phyloP scores from a whole-genome alignment of 257 asterid species.

The Eustoma russellianum region DNA sequence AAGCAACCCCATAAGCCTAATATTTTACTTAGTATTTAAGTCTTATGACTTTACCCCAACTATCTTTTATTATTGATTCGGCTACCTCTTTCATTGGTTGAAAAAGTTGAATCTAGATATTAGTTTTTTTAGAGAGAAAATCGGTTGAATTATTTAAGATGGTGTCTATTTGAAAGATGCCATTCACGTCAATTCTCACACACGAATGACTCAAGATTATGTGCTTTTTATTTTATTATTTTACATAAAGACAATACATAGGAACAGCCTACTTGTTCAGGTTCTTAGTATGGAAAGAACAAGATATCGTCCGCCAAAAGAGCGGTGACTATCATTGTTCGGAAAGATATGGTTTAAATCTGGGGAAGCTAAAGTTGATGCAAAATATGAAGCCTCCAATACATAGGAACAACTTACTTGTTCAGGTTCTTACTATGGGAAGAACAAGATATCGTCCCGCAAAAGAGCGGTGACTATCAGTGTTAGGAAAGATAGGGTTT shows the following conservation, averaged over 20 bases:
- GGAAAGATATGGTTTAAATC: no score
- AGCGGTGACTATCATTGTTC: no score
- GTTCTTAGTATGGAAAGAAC: no score
- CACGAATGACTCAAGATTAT: slow-evolving; percentile 18
- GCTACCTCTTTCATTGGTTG: slow-evolving; percentile 46
- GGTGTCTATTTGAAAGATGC: slow-evolving; percentile 49
- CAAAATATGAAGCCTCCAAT: no score
- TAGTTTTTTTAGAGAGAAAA: slow-evolving; percentile 3
- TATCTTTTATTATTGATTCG: slow-evolving; percentile 21
- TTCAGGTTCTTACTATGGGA: no score
- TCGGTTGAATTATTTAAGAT: slow-evolving; percentile 19
- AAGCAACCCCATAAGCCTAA: slow-evolving; percentile 29
- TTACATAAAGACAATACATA: slow-evolving; percentile 6
- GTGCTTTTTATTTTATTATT: background rate
- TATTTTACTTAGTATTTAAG: slow-evolving; percentile 55
- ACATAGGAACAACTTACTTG: no score
- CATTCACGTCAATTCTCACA: slow-evolving; percentile 34
- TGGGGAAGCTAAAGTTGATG: no score
- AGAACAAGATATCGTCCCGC: no score
- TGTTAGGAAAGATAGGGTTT: no score
- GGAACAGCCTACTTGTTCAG: slow-evolving; percentile 27
- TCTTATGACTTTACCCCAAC: slow-evolving; percentile 35
- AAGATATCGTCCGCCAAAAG: no score
- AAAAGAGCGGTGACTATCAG: no score
- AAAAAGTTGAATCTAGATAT: slow-evolving; percentile 39